Conservation (phyloP, 345 rosid genomes). For the Tarenaya hassleriana region DNA sequence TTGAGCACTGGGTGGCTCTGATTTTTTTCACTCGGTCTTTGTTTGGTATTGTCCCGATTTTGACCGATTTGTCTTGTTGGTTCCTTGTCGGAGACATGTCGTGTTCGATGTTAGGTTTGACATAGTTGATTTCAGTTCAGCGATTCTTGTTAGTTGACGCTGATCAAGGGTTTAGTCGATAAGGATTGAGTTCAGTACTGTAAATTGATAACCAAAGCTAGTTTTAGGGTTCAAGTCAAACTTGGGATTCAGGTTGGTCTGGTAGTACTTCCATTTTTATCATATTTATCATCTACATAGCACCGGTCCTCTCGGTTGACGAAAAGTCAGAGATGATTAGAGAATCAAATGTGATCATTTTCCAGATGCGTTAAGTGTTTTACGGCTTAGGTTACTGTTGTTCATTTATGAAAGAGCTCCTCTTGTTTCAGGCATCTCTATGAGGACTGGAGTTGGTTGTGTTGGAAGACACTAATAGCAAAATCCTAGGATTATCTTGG, state of each 20-base stretch:
- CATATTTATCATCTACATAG: not conserved
- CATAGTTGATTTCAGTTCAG: conserved; percentile 9
- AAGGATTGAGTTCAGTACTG: not conserved
- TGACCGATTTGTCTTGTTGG: too few species aligned
- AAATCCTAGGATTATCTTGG: conserved; percentile 1
- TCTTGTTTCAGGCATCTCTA: conserved; percentile 19
- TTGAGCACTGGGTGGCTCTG: conserved; percentile 8
- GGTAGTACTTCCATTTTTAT: too few species aligned
- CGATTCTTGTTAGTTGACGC: not conserved
- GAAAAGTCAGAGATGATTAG: not conserved
- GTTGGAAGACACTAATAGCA: conserved; percentile 8
- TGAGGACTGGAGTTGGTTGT: conserved; percentile 23
- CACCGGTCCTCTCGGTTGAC: too few species aligned
- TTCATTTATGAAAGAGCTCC: conserved; percentile 2
- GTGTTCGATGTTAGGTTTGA: conserved; percentile 9
- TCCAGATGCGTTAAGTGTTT: not conserved
- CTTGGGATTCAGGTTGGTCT: not conserved
- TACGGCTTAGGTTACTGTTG: not conserved
- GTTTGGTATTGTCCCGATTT: not conserved
- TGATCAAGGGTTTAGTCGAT: not conserved
- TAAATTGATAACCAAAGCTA: conserved; percentile 13
- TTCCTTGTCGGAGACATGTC: not conserved
- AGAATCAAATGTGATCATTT: not conserved
- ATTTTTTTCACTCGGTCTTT: conserved; percentile 2
- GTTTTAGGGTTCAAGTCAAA: conserved; percentile 4